A percentile compares a stretch with the other conserved stretches of the same genome.
Conservation (phyloP, 495 filamentous ascomycete genomes). For the Xylaria nigripes region DNA sequence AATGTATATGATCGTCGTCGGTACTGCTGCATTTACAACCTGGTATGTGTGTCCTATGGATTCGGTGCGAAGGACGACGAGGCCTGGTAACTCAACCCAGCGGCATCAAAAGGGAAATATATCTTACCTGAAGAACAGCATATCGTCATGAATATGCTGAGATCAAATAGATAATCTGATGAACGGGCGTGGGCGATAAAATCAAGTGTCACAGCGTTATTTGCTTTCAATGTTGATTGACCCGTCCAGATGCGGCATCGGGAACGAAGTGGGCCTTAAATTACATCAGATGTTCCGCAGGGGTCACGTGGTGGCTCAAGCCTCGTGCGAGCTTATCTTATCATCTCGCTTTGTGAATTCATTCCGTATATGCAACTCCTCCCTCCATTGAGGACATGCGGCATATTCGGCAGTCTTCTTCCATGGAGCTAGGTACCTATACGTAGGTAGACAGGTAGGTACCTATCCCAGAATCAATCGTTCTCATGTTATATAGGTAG, state of each 20-base stretch:
- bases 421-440: too few species aligned
- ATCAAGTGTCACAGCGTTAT: background rate
- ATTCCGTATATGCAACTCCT: background rate
- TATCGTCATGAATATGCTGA: slow-evolving; percentile 1
- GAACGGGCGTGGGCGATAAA: background rate
- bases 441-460: too few species aligned
- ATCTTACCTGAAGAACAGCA: slow-evolving; percentile 13
- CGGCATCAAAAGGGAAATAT: background rate
- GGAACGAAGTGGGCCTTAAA: background rate
- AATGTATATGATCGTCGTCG: background rate
- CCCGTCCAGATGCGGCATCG: background rate
- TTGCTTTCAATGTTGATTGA: background rate
- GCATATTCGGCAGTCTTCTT: too few species aligned
- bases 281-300: background rate
- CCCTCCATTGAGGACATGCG: too few species aligned
- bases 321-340: slow-evolving; percentile 6
- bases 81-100: background rate
- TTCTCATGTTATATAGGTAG: too few species aligned
- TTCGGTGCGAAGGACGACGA: background rate
- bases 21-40: background rate
- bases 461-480: too few species aligned
- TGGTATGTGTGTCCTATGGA: background rate
- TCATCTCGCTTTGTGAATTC: background rate
- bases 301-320: slow-evolving; percentile 1
- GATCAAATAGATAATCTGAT: background rate